A percentile compares a stretch with the other conserved stretches of the same genome.
phyloP scores from a whole-genome alignment of 768 basidiomycete genomes.

The Pisolithus sp. region DNA sequence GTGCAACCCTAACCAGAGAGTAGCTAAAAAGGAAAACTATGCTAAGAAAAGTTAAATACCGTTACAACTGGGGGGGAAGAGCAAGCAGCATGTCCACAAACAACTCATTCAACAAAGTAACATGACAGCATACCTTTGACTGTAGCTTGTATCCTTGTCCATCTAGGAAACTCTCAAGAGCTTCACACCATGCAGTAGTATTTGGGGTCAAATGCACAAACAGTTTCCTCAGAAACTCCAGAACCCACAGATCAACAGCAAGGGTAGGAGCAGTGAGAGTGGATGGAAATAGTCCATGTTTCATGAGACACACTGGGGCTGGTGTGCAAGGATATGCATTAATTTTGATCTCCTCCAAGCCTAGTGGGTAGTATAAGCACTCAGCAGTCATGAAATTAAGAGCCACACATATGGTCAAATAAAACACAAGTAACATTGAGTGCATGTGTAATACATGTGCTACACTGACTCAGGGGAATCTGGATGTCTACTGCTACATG shows the following conservation, averaged over 20 bases:
- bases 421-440: neutral
- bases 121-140: conserved; percentile 6
- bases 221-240: conserved; percentile 21
- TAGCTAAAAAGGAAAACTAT: too few relatives aligned
- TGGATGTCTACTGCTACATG: neutral
- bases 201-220: conserved; percentile 11
- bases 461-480: neutral
- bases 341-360: conserved; percentile 4
- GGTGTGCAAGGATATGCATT: conserved; percentile 7
- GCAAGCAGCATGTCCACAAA: too few relatives aligned
- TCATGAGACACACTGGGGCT: conserved; percentile 19
- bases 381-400: too few relatives aligned
- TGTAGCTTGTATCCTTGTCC: conserved; percentile 7
- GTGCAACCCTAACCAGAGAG: too few relatives aligned
- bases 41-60: too few relatives aligned
- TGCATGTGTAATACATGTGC: neutral
- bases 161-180: conserved; percentile 10
- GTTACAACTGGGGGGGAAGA: too few relatives aligned
- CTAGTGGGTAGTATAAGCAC: neutral
- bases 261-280: conserved; percentile 25
- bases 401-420: neutral
- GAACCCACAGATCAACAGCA: conserved; percentile 24
- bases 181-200: conserved; percentile 8
- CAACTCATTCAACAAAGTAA: too few relatives aligned
- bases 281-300: conserved; percentile 22